Percentiles rank a stretch among this genome's conserved stretches.
Conservation (phyloP, 148 eudicot species). For the Persicaria tinctoria region DNA sequence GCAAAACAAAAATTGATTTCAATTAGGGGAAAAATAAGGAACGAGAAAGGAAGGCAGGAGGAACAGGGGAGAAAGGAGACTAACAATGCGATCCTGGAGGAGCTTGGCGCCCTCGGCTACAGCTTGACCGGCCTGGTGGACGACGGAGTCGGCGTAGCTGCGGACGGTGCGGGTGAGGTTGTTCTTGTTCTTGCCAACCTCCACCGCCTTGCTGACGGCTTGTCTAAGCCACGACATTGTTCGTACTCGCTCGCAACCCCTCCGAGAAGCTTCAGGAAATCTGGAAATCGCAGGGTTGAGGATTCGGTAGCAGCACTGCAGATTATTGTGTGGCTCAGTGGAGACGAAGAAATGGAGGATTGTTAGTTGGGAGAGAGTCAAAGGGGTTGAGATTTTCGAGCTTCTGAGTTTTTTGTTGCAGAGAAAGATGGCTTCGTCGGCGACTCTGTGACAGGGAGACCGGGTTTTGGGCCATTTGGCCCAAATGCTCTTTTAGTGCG, state of each 20-base stretch:
- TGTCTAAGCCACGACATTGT: constrained; percentile 80
- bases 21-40: neutral
- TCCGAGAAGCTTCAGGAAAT: neutral
- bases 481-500: neutral
- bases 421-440: neutral
- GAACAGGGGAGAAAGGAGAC: neutral
- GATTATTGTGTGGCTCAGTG: neutral
- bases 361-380: neutral
- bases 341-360: neutral
- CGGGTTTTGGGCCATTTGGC: neutral
- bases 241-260: neutral
- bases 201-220: constrained; percentile 85
- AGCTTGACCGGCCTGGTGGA: constrained; percentile 88
- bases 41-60: neutral
- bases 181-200: constrained; percentile 84
- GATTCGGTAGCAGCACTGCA: neutral
- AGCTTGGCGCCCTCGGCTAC: constrained; percentile 89
- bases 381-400: constrained; percentile 1
- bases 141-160: constrained; percentile 83
- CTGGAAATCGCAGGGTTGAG: neutral
- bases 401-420: neutral
- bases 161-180: constrained; percentile 71
- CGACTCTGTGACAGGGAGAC: too few species aligned
- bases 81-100: constrained; percentile 73
- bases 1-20: neutral